Percentiles rank a stretch among this genome's conserved stretches.
phyloP scores from a whole-genome alignment of 306 rosid species.

The Potentilla sterilis region DNA sequence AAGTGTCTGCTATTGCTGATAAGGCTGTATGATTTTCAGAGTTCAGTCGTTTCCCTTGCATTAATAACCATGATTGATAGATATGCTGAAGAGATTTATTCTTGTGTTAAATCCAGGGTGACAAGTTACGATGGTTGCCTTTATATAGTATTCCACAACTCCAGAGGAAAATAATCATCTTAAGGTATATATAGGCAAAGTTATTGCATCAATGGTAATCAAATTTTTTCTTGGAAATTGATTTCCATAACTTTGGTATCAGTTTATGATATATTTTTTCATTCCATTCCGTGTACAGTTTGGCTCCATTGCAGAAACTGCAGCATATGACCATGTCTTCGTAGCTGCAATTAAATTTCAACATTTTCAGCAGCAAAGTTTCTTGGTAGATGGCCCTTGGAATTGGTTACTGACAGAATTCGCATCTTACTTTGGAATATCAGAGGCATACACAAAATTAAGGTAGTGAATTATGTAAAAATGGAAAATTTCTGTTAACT shows the following conservation, averaged over 20 bases:
- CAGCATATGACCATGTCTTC: slow-evolving; percentile 33
- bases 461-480: slow-evolving; percentile 23
- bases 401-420: slow-evolving; percentile 34
- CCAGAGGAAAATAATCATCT: slow-evolving; percentile 20
- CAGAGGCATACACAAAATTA: slow-evolving; percentile 32
- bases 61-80: background rate
- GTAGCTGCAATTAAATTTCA: slow-evolving; percentile 39
- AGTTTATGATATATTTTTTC: background rate
- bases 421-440: slow-evolving; percentile 34
- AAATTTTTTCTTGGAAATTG: background rate
- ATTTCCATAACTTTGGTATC: background rate
- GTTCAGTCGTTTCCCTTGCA: background rate
- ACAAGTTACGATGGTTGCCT: slow-evolving; percentile 39
- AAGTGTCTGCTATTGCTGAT: slow-evolving; percentile 37
- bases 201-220: background rate
- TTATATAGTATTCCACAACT: slow-evolving; percentile 27
- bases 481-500: background rate
- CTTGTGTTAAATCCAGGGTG: slow-evolving; percentile 25
- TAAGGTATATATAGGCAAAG: slow-evolving; percentile 21
- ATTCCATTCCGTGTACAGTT: slow-evolving; percentile 13
- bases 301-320: slow-evolving; percentile 34
- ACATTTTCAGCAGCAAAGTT: slow-evolving; percentile 32
- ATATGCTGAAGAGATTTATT: background rate
- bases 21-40: slow-evolving; percentile 23
- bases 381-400: slow-evolving; percentile 34